These are phyloP conservation scores for Linum trigynum DNA, from an alignment of 345 rosid species.

Conservation along the genomic window DNA sequence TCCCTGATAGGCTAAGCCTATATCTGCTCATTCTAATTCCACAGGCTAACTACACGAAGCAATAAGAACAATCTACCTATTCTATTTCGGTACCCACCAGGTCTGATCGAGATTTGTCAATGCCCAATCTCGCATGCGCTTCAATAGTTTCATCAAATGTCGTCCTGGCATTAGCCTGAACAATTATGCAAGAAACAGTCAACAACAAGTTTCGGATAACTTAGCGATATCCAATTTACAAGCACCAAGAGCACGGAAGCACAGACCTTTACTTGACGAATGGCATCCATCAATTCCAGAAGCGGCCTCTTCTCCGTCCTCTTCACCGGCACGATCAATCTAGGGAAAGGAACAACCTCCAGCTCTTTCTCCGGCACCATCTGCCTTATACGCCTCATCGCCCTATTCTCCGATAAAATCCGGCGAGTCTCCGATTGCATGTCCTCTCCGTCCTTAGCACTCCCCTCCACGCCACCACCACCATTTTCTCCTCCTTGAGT, in stretches of 20 bases:
- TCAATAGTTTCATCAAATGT: constrained; percentile 84
- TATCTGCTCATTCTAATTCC: background rate
- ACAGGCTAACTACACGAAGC: too few species aligned
- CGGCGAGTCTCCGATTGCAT: constrained; percentile 30
- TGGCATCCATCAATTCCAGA: constrained; percentile 78
- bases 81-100: constrained; percentile 35
- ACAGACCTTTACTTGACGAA: constrained; percentile 62
- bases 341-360: constrained; percentile 50
- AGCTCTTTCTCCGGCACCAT: constrained; percentile 33
- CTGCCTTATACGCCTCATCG: constrained; percentile 28
- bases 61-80: background rate
- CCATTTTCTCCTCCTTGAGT: background rate
- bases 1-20: background rate
- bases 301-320: constrained; percentile 49
- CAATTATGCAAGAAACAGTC: constrained; percentile 11
- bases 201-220: background rate
- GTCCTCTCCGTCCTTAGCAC: constrained; percentile 8
- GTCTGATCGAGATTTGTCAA: constrained; percentile 67
- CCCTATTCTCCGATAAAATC: constrained; percentile 28
- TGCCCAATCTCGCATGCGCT: constrained; percentile 77
- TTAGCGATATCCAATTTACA: background rate
- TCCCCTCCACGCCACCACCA: constrained; percentile 10
- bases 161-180: constrained; percentile 61
- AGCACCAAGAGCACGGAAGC: background rate
- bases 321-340: constrained; percentile 49